Evolutionary conservation across 345 rosid species (phyloP), one percentile per base, ranked within the genome.

Genomic region (Excoecaria agallocha): DNA sequence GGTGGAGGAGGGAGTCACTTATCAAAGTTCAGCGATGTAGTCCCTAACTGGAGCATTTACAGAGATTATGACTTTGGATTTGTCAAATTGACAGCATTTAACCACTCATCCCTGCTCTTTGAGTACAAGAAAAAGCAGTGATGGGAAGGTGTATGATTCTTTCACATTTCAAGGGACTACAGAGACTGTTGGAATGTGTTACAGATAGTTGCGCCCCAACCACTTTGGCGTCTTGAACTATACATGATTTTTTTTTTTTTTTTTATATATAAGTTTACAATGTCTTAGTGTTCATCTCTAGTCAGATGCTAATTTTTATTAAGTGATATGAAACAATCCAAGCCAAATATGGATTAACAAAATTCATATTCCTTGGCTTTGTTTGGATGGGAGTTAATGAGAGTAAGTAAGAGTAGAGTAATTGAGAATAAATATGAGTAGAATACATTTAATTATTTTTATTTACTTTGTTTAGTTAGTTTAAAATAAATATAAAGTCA

Each of bases 61-160:
- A 83, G 90, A 78, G 98, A 92, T 73, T 84, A 76, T 22, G 97
- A 92, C 75, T 89, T 4, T 24, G 98, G 98, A 54, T 94, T 91
- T 70, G 98, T 87, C 38, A 92, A 94, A 83, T 37, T 92, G 80
- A 92, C 96, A 3, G 91, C 98, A 45, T 85, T 84, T 11, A 85
- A 92, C 68, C 95, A 86, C 65, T 89, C 98, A 11, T 86, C 84
- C n/a, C 84, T 94, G 76, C 86, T 87, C 6, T 89, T 89, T 39
- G 98, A 94, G 90, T 94, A 94, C 84, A 91, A 89, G 85, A 94
- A 82, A n/a, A 82, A 94, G 97, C 82, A 69, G 90, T 8, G 86
- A 85, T 1, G 98, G 98, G 24, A 75, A 82, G 79, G 91, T 92
- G 8, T 76, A 89, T 16, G 98, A 94, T 83, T 85, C 89, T 39